These are phyloP conservation scores for Coemansia sp. DNA, from an alignment of 192 early-diverging fungal genomes.

Conservation along the genomic window DNA sequence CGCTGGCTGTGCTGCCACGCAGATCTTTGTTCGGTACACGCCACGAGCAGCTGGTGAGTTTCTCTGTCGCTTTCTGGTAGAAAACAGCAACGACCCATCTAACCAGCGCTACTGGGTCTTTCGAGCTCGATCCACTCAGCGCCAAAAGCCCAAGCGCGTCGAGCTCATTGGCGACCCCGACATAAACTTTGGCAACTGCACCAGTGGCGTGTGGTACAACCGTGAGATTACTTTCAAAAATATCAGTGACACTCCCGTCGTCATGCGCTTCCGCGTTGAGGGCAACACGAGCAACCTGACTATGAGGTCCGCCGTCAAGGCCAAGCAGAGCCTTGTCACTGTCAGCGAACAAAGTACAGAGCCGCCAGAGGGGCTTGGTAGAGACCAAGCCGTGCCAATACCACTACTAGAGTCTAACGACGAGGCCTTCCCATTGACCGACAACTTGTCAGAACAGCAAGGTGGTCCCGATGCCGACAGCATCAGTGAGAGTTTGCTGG, in stretches of 20 bases:
- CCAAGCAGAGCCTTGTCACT: neutral
- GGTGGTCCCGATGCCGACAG: neutral
- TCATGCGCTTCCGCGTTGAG: constrained; percentile 70
- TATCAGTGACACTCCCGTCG: constrained; percentile 71
- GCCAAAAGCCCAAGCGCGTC: constrained; percentile 65
- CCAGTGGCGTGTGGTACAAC: constrained; percentile 84
- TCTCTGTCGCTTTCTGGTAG: constrained; percentile 83
- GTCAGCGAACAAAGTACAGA: neutral
- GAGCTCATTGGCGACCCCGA: constrained; percentile 66
- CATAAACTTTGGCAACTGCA: constrained; percentile 95
- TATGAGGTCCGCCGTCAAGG: constrained; percentile 24
- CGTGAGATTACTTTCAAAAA: constrained; percentile 83
- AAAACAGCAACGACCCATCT: constrained; percentile 86
- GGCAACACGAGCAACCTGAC: constrained; percentile 37
- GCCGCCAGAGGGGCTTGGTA: neutral
- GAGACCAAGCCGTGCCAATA: neutral
- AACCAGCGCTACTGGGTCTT: constrained; percentile 82
- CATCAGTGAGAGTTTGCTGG: neutral
- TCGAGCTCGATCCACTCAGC: constrained; percentile 75
- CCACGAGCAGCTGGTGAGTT: constrained; percentile 91
- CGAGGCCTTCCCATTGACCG: neutral
- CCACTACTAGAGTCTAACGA: neutral
- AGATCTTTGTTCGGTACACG: constrained; percentile 83
- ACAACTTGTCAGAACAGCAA: constrained; percentile 1
- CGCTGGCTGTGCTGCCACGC: constrained; percentile 65